Percentiles rank a stretch among this genome's conserved stretches.
These are phyloP conservation scores for Sporothrix humicola DNA, from an alignment of 2,329 filamentous ascomycete genomes.

Conservation along the genomic window DNA sequence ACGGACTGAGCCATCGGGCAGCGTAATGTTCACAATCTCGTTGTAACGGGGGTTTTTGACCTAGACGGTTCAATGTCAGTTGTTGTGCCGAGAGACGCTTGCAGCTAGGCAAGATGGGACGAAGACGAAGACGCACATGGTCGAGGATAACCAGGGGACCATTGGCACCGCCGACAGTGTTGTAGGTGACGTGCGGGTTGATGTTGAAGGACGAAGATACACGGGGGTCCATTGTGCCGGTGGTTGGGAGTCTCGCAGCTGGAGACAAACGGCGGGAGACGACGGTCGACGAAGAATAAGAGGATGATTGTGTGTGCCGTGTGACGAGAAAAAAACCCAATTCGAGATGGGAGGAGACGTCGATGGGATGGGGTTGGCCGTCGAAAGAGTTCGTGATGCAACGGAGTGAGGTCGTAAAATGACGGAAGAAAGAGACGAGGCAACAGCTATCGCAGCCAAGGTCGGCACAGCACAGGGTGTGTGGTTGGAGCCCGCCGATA, in stretches of 20 bases:
- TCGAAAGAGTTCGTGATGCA: not conserved
- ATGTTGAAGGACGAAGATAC: slow-evolving; percentile 66
- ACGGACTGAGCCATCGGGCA: slow-evolving; percentile 92
- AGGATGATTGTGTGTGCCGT: not conserved
- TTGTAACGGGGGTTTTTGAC: slow-evolving; percentile 98
- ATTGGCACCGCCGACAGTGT: slow-evolving; percentile 97
- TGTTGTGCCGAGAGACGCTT: not conserved
- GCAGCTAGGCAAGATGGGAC: not conserved
- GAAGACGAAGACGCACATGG: slow-evolving; percentile 67
- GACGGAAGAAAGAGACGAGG: slow-evolving; percentile 13
- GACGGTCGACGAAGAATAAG: not conserved
- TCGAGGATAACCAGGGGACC: slow-evolving; percentile 97
- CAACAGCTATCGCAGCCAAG: slow-evolving; percentile 10
- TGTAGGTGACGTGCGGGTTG: slow-evolving; percentile 78
- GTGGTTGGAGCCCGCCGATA: slow-evolving; percentile 25
- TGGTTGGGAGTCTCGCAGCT: not conserved
- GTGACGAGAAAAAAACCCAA: not conserved
- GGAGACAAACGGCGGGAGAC: not conserved
- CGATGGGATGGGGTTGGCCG: not conserved
- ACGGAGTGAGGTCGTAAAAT: slow-evolving; percentile 3
- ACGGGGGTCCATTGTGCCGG: slow-evolving; percentile 57
- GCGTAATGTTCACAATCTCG: slow-evolving; percentile 94
- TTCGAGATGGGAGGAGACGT: not conserved
- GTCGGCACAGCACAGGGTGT: slow-evolving; percentile 1
- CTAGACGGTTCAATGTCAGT: slow-evolving; percentile 51